A percentile compares a stretch with the other conserved stretches of the same genome.
phyloP scores from a whole-genome alignment of 305 asterid genomes.

The Solanum hybrid region DNA sequence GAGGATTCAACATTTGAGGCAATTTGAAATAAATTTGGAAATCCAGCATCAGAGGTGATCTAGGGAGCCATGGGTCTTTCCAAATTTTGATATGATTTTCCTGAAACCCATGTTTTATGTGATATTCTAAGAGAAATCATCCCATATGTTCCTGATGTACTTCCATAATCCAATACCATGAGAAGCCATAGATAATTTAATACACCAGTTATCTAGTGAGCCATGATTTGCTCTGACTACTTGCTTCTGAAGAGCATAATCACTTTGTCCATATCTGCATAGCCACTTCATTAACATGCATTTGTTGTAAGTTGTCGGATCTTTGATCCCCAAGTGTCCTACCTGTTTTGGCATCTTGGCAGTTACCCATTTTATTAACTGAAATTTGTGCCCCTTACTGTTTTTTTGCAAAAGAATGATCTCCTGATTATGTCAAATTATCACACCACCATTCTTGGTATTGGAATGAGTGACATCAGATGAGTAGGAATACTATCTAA shows the following conservation, averaged over 20 bases:
- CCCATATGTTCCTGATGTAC: neutral
- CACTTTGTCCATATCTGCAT: neutral
- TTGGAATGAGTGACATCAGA: neutral
- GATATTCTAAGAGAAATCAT: neutral
- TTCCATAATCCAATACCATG: neutral
- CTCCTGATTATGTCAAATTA: neutral
- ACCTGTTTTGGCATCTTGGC: neutral
- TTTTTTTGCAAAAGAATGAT: neutral
- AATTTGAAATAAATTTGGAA: neutral
- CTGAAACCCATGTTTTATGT: neutral
- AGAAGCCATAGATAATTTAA: neutral
- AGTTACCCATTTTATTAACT: neutral
- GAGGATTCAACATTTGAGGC: neutral
- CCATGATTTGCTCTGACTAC: neutral
- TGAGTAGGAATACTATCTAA: neutral
- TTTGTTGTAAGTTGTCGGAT: neutral
- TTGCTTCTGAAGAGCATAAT: neutral
- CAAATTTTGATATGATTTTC: neutral
- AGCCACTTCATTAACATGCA: neutral
- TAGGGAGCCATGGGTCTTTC: neutral
- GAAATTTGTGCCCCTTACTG: neutral
- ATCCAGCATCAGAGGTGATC: neutral
- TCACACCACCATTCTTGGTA: neutral
- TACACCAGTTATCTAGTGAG: neutral
- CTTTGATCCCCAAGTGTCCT: neutral